Base-by-base conservation (phyloP, 2,329 filamentous ascomycete genomes). In the Aspergillus sp. region DNA sequence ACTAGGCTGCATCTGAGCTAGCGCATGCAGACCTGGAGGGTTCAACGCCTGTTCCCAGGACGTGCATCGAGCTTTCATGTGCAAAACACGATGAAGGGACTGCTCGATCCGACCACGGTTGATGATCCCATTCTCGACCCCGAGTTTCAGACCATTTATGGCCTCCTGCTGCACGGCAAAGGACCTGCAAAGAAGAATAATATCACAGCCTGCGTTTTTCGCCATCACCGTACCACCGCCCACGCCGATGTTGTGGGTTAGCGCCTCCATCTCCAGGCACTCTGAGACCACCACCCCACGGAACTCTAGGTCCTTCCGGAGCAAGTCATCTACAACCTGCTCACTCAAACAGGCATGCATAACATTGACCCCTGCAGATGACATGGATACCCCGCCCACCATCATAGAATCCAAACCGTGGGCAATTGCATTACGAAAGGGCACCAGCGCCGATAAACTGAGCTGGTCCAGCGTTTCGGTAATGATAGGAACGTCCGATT, bases 201-300 rank as follows among this genome's bases (percentile, higher is more conserved):
- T 74, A 66, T 98, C 93, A 63, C 93, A 97, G 12, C 93, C 93
- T 27, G 93, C 91, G 65, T 95, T 93, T 44, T 96, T 88, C 3
- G 93, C 93, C 90, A 96, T 96, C 58, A 97, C 89, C 0, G 91
- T 95, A 10, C 93, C 93, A 37, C 93, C 91, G 57, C 91, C 90
- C 15, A 98, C 90, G n/a, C 91, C 91, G 44, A 97, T 93, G 59
- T 96, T 94, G 62, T 95, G 88, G 54, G 89, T 93, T 7, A 97
- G 78, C 0, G 90, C 90, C 62, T 96, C 90, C 91, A 97, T 97
- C 65, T 96, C 91, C 6, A 97, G 73, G 56, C 91, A 97, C 63
- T 97, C 91, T 0, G 90, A 96, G 44, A 97, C 89, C 20, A 93
- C 90, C 2, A 97, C 90, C 1, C 91, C 91, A 44, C 88, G 81